Conservation (phyloP, 805 yeast genomes). For the Kodamaea hsintzibuensis region DNA sequence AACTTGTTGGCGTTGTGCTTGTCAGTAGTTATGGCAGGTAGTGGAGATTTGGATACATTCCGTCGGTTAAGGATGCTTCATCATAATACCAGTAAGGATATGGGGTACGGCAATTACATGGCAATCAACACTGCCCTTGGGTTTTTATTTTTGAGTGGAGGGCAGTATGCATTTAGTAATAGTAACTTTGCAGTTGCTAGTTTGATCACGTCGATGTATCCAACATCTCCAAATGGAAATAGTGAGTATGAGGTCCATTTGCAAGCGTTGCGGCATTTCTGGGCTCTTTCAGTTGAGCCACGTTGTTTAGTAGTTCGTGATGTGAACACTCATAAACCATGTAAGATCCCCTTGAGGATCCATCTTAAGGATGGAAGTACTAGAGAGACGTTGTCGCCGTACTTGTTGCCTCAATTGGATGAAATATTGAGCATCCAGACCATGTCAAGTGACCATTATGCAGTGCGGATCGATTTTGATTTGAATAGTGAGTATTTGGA, state of each 20-base stretch:
- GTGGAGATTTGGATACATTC: conserved; percentile 81
- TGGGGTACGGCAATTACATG: conserved; percentile 70
- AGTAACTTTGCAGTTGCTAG: conserved; percentile 67
- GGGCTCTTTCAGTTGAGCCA: conserved; percentile 83
- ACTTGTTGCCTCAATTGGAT: conserved; percentile 62
- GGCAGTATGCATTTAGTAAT: conserved; percentile 77
- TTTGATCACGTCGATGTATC: conserved; percentile 74
- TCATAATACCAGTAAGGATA: conserved; percentile 49
- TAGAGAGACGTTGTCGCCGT: conserved; percentile 53
- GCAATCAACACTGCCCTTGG: conserved; percentile 84
- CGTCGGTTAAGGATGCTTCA: conserved; percentile 72
- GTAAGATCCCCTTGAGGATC: conserved; percentile 46
- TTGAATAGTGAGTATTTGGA: conserved; percentile 43
- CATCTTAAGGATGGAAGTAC: conserved; percentile 39
- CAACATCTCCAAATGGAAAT: conserved; percentile 56
- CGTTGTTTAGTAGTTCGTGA: conserved; percentile 80
- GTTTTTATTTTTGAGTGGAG: conserved; percentile 85
- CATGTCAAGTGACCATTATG: conserved; percentile 50
- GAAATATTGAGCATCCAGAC: conserved; percentile 51
- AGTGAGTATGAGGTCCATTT: conserved; percentile 59
- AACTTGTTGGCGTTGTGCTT: conserved; percentile 62
- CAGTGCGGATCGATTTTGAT: conserved; percentile 47
- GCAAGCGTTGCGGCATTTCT: conserved; percentile 85
- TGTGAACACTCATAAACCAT: conserved; percentile 57
- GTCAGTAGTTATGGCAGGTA: conserved; percentile 83